Conservation (phyloP, 2,329 filamentous ascomycete species). For the Dactylellina drechsleri region DNA sequence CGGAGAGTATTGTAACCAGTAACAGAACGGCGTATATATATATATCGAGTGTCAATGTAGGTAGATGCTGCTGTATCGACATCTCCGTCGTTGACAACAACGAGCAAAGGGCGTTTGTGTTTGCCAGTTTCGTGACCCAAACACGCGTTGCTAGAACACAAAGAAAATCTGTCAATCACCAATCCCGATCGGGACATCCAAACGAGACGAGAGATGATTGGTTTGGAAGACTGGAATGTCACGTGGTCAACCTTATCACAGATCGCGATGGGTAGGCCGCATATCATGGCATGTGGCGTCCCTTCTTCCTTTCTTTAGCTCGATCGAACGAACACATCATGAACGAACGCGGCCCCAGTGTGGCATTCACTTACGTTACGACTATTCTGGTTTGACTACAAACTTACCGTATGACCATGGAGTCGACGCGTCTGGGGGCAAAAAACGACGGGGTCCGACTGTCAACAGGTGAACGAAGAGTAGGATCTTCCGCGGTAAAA, state of each 20-base stretch:
- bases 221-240: slow-evolving; percentile 31
- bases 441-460: too few species aligned
- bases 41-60: neutral
- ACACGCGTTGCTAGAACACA: slow-evolving; percentile 34
- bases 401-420: too few species aligned
- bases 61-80: neutral
- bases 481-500: too few species aligned
- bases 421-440: neutral
- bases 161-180: slow-evolving; percentile 23
- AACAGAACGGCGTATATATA: neutral
- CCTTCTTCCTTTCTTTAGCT: neutral
- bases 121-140: slow-evolving; percentile 7
- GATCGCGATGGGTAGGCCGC: slow-evolving; percentile 7
- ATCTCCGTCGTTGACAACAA: slow-evolving; percentile 6
- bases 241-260: slow-evolving; percentile 36
- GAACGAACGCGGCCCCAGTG: neutral
- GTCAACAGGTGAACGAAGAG: too few species aligned
- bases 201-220: slow-evolving; percentile 29
- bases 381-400: too few species aligned
- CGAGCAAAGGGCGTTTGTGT: neutral
- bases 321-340: too few species aligned
- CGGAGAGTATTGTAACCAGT: neutral
- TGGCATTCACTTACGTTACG: neutral
- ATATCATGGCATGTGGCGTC: slow-evolving; percentile 20
- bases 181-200: slow-evolving; percentile 18